Evolutionary conservation across 768 basidiomycete genomes (phyloP), one percentile per base, ranked within the genome.

Genomic region (Suillus sp.): DNA sequence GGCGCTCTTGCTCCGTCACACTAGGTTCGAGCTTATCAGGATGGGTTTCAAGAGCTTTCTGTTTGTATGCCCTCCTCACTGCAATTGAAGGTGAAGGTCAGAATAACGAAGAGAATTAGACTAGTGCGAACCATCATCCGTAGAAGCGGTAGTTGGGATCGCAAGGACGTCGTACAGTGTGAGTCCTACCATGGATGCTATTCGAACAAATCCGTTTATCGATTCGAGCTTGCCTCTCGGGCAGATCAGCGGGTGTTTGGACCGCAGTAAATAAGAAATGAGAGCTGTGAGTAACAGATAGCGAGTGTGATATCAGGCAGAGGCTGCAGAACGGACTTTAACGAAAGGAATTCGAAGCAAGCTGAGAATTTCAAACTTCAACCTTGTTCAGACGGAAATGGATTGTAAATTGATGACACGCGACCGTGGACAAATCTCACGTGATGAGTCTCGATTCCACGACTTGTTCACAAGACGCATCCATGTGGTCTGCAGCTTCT

Each of bases 51-150:
- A 91, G 78, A 11, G 84, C 88, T 67, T 83, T 86, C 65, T 82
- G 83, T 69, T 83, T 86, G 72, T 90, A 91, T 2, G 87, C 88
- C 67, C 80, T 86, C 58, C 87, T 84, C 62, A 91, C 89, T 89
- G 65, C 9, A 65, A n/a, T 43, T 27, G 40, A 18, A 18, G 16
- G 43, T 43, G 14, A 53, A 43, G 20, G 50, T 32, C 4, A 68
- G 63, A 51, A 11, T 20, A 8, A 32, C 40, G 14, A 55, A 4
- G 2, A 22, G 53, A 63, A 42, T 16, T 32, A 58, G 45, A 50
- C 13, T 25, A 37, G 20, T 55, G 73, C 82, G 63, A 61, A 84
- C 85, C 77, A 63, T 87, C 84, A n/a, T 86, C 84, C 32, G 77
- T 75, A 59, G 81, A 77, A 61, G 83, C 84, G 55, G 76, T 74